A percentile compares a stretch with the other conserved stretches of the same genome.
Conservation (phyloP, 176 grass and related monocot species). For the Saccharum officinarum region DNA sequence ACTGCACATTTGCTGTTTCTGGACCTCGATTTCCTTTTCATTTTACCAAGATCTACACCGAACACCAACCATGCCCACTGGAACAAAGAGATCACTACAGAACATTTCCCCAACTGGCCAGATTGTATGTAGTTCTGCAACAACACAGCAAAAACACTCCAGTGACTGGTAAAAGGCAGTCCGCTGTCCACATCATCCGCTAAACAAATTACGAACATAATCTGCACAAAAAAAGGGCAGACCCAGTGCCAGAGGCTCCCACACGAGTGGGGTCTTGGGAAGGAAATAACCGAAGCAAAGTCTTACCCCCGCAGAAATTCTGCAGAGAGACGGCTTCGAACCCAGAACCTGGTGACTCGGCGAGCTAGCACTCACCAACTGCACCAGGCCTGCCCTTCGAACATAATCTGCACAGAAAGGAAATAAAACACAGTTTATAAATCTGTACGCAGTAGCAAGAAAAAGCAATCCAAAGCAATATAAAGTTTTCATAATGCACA, state of each 20-base stretch:
- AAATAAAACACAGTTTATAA: slow-evolving; percentile 4
- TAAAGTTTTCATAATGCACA: background rate
- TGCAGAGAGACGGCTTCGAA: too few species aligned
- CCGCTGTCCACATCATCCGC: slow-evolving; percentile 11
- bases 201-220: slow-evolving; percentile 40
- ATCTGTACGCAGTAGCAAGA: background rate
- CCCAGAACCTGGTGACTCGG: too few species aligned
- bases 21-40: slow-evolving; percentile 33
- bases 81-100: slow-evolving; percentile 42
- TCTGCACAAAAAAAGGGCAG: too few species aligned
- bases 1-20: slow-evolving; percentile 42
- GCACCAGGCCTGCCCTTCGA: too few species aligned
- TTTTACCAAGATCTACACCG: slow-evolving; percentile 47
- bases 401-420: slow-evolving; percentile 34
- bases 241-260: too few species aligned
- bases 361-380: too few species aligned
- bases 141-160: slow-evolving; percentile 12
- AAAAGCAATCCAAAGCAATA: background rate
- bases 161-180: slow-evolving; percentile 21
- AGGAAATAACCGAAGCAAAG: too few species aligned
- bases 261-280: too few species aligned
- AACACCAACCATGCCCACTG: slow-evolving; percentile 8
- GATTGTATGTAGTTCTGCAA: slow-evolving; percentile 35
- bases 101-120: slow-evolving; percentile 33
- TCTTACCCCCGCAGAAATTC: too few species aligned